Conservation (phyloP, 139 green algal genomes). For the Haematococcus lacustris region DNA sequence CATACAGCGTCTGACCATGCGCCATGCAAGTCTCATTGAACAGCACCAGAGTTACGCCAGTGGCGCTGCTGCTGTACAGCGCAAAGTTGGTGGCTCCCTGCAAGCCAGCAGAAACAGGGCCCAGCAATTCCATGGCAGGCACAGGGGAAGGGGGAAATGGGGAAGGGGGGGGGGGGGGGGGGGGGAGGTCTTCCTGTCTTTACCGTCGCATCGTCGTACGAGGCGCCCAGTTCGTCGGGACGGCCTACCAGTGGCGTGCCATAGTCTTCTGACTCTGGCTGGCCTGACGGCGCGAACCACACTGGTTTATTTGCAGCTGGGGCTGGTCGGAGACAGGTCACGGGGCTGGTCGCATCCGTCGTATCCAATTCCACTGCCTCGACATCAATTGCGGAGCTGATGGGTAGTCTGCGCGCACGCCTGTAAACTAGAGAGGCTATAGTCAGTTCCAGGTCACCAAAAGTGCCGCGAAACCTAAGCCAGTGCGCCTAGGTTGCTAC, state of each 20-base stretch:
- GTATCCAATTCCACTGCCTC: no score
- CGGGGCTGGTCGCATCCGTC: no score
- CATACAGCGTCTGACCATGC: constrained; percentile 40
- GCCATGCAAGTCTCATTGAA: constrained; percentile 75
- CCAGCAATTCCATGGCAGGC: not conserved
- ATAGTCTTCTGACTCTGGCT: constrained; percentile 3
- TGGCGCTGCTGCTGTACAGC: constrained; percentile 53
- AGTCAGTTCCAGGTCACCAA: no score
- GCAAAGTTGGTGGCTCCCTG: constrained; percentile 85
- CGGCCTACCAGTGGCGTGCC: constrained; percentile 4
- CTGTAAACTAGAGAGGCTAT: no score
- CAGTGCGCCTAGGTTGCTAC: no score
- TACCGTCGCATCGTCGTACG: constrained; percentile 13
- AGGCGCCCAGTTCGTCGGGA: constrained; percentile 18
- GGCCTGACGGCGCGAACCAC: constrained; percentile 10
- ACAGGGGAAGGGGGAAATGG: no score
- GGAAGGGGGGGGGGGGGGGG: not conserved
- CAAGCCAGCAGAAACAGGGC: not conserved
- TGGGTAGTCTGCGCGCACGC: no score
- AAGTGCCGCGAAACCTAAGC: no score
- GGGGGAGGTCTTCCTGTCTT: not conserved
- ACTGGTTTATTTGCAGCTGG: not conserved
- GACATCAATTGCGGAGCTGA: no score
- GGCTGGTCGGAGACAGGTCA: not conserved
- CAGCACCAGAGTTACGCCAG: constrained; percentile 65